Percentiles rank a stretch among this genome's conserved stretches.
Conservation (phyloP, 116 monocot genomes). For the Trichopus zeylanicus region DNA sequence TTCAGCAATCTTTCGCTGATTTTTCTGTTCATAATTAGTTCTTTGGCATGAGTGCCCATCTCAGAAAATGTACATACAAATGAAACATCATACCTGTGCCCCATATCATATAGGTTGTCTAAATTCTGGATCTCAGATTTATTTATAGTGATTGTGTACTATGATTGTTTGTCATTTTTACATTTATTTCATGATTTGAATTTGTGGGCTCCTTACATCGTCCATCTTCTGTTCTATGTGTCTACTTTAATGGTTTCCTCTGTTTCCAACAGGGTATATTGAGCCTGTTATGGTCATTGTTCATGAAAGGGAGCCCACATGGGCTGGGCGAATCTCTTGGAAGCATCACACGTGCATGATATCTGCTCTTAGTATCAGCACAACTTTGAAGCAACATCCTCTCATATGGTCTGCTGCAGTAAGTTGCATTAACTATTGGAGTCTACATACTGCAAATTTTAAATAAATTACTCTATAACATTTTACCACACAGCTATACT, state of each 20-base stretch:
- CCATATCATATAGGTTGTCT: too few relatives aligned
- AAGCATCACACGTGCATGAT: constrained; percentile 96
- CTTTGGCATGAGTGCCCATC: too few relatives aligned
- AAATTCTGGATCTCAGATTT: too few relatives aligned
- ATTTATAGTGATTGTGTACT: too few relatives aligned
- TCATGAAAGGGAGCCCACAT: constrained; percentile 89
- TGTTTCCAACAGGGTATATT: constrained; percentile 69
- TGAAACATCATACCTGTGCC: too few relatives aligned
- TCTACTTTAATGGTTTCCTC: not conserved
- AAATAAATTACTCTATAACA: not conserved
- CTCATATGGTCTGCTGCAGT: constrained; percentile 96
- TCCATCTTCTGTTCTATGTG: not conserved
- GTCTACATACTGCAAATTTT: not conserved
- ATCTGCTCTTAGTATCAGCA: constrained; percentile 89
- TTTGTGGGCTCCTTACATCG: not conserved
- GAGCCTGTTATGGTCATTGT: constrained; percentile 96
- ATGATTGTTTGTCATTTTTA: too few relatives aligned
- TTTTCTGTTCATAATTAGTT: too few relatives aligned
- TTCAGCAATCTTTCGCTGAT: too few relatives aligned
- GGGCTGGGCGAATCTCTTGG: constrained; percentile 91
- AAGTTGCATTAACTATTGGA: constrained; percentile 25
- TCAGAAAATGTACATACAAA: too few relatives aligned
- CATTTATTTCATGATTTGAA: too few relatives aligned
- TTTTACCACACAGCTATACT: too few relatives aligned
- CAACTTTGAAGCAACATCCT: constrained; percentile 86